A percentile compares a stretch with the other conserved stretches of the same genome.
phyloP scores from a whole-genome alignment of 495 filamentous ascomycete species.

The Penicillium lagena region DNA sequence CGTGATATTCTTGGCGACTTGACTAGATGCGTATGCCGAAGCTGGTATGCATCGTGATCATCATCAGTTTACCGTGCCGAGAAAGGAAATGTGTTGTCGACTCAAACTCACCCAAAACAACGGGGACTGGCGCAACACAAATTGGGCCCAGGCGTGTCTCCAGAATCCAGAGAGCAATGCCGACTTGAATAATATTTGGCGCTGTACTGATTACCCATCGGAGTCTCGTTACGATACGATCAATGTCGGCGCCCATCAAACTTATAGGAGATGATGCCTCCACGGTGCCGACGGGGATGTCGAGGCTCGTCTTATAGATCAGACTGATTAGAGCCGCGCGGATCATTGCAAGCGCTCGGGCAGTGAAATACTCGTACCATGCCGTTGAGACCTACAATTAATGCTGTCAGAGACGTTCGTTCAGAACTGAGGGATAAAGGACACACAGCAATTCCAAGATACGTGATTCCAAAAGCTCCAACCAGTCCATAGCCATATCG shows the following conservation, averaged over 20 bases:
- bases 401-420: too few relatives aligned
- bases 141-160: constrained; percentile 40
- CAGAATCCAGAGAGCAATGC: constrained; percentile 44
- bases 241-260: constrained; percentile 51
- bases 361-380: too few relatives aligned
- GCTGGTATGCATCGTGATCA: neutral
- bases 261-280: too few relatives aligned
- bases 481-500: constrained; percentile 49
- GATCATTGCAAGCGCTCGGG: too few relatives aligned
- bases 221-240: constrained; percentile 31
- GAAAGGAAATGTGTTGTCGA: too few relatives aligned
- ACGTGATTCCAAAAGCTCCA: constrained; percentile 50
- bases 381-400: too few relatives aligned
- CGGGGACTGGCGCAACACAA: constrained; percentile 32
- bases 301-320: too few relatives aligned
- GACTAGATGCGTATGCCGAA: too few relatives aligned
- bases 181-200: constrained; percentile 45
- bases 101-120: constrained; percentile 5
- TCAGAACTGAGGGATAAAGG: too few relatives aligned
- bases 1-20: too few relatives aligned
- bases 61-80: constrained; percentile 6
- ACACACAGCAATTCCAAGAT: constrained; percentile 47
- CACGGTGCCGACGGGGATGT: too few relatives aligned
- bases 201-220: constrained; percentile 38
- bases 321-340: too few relatives aligned